These are phyloP conservation scores for Penicillium paradoxum DNA, from an alignment of 495 filamentous ascomycete species.

Conservation along the genomic window DNA sequence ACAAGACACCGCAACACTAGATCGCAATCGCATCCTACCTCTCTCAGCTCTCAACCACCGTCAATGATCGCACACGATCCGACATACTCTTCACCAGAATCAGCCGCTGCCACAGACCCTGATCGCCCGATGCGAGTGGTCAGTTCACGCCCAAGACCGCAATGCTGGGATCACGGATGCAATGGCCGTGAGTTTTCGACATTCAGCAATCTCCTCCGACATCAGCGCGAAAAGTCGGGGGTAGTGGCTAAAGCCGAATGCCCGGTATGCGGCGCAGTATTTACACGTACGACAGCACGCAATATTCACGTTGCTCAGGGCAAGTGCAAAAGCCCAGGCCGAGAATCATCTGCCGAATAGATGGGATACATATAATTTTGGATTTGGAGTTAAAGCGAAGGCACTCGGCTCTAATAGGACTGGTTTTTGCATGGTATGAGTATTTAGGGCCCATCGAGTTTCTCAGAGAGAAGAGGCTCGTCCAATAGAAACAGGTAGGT, in stretches of 20 bases:
- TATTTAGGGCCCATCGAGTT: neutral
- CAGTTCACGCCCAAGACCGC: conserved; percentile 75
- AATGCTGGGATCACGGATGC: conserved; percentile 95
- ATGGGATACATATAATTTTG: neutral
- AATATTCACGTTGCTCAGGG: conserved; percentile 86
- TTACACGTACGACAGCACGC: conserved; percentile 83
- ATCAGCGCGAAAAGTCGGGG: conserved; percentile 91
- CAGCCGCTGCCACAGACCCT: conserved; percentile 26
- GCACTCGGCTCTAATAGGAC: neutral
- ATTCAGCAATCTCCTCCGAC: conserved; percentile 87
- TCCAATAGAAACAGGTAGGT: neutral
- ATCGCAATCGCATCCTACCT: conserved; percentile 20
- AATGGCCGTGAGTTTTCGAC: conserved; percentile 92
- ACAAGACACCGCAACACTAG: conserved; percentile 2
- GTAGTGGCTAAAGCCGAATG: conserved; percentile 82
- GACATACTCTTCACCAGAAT: conserved; percentile 30
- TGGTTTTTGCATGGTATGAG: neutral
- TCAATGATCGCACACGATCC: conserved; percentile 25
- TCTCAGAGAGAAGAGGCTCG: neutral
- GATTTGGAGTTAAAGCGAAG: neutral
- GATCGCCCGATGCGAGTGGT: conserved; percentile 62
- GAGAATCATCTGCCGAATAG: conserved; percentile 30
- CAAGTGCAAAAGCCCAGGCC: conserved; percentile 65
- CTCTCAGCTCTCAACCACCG: conserved; percentile 28
- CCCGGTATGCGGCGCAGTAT: conserved; percentile 83